Conservation (phyloP, 2,329 filamentous ascomycete genomes). For the Arachnomyces sp. region DNA sequence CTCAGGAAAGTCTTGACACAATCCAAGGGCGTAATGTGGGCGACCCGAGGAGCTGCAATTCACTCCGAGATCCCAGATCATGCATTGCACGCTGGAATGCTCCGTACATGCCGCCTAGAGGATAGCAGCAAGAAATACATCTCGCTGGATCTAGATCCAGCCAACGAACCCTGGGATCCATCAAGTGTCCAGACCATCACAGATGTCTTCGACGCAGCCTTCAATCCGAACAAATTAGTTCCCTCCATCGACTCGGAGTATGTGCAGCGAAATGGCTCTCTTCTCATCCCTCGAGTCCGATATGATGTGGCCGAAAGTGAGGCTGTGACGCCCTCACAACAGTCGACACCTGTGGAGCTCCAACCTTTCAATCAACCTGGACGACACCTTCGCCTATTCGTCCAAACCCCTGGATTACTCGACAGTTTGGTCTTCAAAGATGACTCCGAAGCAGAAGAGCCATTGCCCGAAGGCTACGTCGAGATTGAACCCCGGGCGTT, state of each 20-base stretch:
- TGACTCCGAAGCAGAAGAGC: conserved; percentile 3
- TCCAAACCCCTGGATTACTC: conserved; percentile 15
- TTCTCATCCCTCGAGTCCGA: conserved; percentile 4
- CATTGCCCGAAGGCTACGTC: conserved; percentile 12
- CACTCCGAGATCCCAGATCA: too few species aligned
- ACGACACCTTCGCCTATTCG: conserved; percentile 9
- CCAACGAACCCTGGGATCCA: too few species aligned
- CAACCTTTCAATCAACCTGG: conserved; percentile 6
- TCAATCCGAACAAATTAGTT: background rate
- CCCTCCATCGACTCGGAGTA: conserved; percentile 1
- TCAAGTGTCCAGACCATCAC: too few species aligned
- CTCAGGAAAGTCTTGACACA: too few species aligned
- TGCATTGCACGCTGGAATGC: too few species aligned
- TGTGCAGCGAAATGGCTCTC: background rate
- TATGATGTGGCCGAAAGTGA: conserved; percentile 1
- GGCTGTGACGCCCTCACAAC: background rate
- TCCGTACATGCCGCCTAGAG: too few species aligned
- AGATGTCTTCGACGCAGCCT: too few species aligned
- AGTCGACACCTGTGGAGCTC: background rate
- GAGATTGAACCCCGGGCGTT: conserved; percentile 22
- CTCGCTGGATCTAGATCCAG: too few species aligned
- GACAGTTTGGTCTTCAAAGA: conserved; percentile 14
- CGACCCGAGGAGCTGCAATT: too few species aligned
- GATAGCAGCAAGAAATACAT: too few species aligned
- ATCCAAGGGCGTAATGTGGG: too few species aligned